Conservation (phyloP, 371 early-diverging fungal genomes). For the Lichtheimia ramosa region DNA sequence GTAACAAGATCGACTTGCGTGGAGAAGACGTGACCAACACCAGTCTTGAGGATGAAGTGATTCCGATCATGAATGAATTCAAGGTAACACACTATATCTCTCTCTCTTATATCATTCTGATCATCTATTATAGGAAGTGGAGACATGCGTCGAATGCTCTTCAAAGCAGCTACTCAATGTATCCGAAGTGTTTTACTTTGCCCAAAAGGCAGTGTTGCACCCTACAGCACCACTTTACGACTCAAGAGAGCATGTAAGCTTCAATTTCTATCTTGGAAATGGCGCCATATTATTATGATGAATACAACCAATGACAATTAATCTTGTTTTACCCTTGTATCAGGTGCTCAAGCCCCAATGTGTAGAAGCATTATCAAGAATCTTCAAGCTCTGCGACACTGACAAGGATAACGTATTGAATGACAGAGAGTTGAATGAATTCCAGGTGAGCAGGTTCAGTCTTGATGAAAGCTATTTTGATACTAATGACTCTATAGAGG, state of each 20-base stretch:
- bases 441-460: conserved; percentile 68
- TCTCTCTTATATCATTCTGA: neutral
- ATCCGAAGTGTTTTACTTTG: conserved; percentile 98
- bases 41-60: conserved; percentile 87
- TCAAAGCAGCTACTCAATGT: conserved; percentile 93
- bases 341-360: conserved; percentile 84
- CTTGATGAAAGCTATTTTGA: neutral
- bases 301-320: neutral
- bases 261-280: no score
- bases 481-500: conserved; percentile 42
- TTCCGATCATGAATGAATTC: conserved; percentile 97
- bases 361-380: conserved; percentile 86
- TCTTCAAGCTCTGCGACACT: conserved; percentile 91
- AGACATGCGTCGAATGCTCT: conserved; percentile 96
- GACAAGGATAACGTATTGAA: conserved; percentile 91
- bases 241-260: conserved; percentile 81
- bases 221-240: conserved; percentile 96
- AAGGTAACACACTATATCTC: conserved; percentile 51
- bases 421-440: conserved; percentile 93
- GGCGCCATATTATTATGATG: neutral
- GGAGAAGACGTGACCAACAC: conserved; percentile 80
- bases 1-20: conserved; percentile 94
- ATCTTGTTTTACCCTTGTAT: neutral
- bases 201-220: conserved; percentile 96
- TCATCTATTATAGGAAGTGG: conserved; percentile 81